These are phyloP conservation scores for Mucor velutinosus DNA, from an alignment of 371 early-diverging fungal genomes.

Conservation along the genomic window DNA sequence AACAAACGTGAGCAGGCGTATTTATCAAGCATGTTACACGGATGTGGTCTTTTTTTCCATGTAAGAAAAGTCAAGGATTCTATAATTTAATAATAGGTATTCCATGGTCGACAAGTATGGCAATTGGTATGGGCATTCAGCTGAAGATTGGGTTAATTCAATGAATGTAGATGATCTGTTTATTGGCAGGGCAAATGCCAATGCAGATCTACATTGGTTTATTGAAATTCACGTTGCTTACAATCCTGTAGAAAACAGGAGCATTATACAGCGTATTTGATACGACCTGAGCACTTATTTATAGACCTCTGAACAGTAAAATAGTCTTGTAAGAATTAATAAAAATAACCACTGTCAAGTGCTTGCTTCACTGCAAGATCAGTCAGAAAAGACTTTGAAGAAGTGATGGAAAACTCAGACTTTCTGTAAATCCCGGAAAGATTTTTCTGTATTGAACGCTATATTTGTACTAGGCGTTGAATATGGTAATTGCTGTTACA, in stretches of 20 bases:
- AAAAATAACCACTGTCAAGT: no score
- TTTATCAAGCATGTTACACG: background rate
- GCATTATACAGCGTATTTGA: no score
- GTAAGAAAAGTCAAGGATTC: background rate
- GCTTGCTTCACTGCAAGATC: no score
- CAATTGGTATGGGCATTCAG: background rate
- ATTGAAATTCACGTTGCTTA: no score
- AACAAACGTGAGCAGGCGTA: background rate
- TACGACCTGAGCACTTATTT: no score
- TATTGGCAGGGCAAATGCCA: no score
- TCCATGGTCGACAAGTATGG: no score
- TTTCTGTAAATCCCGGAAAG: slow-evolving; percentile 15
- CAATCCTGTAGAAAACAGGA: no score
- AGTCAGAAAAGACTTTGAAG: slow-evolving; percentile 3
- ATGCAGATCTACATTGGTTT: no score
- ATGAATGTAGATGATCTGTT: background rate
- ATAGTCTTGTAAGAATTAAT: no score
- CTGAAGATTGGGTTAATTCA: background rate
- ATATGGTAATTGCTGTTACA: background rate
- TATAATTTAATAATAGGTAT: background rate
- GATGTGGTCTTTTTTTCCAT: background rate
- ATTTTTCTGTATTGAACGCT: background rate
- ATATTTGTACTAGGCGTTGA: background rate
- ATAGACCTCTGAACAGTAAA: no score
- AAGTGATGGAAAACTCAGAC: slow-evolving; percentile 15